Evolutionary conservation across 2,329 filamentous ascomycete species (phyloP), one percentile per base, ranked within the genome.

Genomic region (Neoscytalidium dimidiatum): DNA sequence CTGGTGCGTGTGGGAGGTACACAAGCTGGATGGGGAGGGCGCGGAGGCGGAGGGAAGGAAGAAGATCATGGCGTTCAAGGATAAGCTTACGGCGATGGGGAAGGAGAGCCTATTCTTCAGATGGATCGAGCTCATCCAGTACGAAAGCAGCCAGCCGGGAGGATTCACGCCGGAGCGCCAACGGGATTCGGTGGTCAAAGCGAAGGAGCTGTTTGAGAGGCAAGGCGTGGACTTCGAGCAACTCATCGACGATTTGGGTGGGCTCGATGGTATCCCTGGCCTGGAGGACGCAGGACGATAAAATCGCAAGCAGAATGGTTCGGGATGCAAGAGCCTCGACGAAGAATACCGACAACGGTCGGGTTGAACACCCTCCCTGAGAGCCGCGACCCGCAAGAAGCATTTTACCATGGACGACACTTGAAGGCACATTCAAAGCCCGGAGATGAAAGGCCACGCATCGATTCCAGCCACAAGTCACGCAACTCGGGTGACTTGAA

Each of bases 71-170:
- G 84, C 85, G 2, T 96, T 97, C 75, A 89, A 92, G 71, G 90
- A 95, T 48, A 88, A 88, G 21, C 83, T 97, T 70, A 84, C 86
- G 1, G 84, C 84, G 2, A 83, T 95, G 77, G 92, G 90, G 48
- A 96, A 97, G 78, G 94, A 97, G 76, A 88, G 90, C 68, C 77
- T 97, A 62, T 97, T 97, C 80, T 97, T 91, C 80, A 87, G 90
- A 64, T 97, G 93, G 92, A 91, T 97, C 56, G 94, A 97, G 80
- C 85, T 96, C 73, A 88, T 97, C 57, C 93, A 97, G 79, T 96
- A 88, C 72, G 93, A 97, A 79, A 90, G 91, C 46, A 90, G 88
- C 38, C 85, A 86, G 69, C 91, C 92, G 0, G 92, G 90, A 19
- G 92, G 91, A 0, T 96, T 96, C 73, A 91, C 89, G 1, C 80